Base-by-base conservation (phyloP, 208 protist species). In the Trypanosoma brucei region DNA sequence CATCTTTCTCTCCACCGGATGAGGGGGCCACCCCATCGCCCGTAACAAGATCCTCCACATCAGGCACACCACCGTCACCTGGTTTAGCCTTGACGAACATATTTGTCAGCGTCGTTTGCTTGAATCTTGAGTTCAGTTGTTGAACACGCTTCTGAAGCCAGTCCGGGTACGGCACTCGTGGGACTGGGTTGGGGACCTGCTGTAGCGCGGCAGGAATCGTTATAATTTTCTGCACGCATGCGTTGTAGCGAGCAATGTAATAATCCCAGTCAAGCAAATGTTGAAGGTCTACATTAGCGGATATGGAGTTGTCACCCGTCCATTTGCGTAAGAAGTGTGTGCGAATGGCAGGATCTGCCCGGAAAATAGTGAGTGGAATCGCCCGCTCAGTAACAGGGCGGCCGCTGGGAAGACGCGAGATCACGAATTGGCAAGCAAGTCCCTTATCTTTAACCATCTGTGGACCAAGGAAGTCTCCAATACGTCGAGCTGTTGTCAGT, bases 251-350 rank as follows among this genome's bases (percentile, higher is more conserved):
- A 3, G 90, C 81, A 1, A 93, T 98, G 88, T 99, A 99, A 85
- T 99, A 99, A 64, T 99, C 91, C 98, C 99, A 99, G 79, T 99
- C 99, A 9, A 99, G 77, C 33, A 99, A 78, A 44, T 83, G 60
- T 53, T 88, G 81, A 30, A 99, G 65, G 71, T 98, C 85, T 40
- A 84, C 49, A 31, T 83, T 69, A 1, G 45, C 42, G 30, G 83
- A 68, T 6, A 95, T 57, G 5, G 84, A 65, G 22, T 75, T 75
- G 68, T 95, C 90, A 11, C 85, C 81, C 2, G 87, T 96, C 98
- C 98, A 99, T 66, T 98, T 98, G 34, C 81, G 83, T 37, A 99
- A 70, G 63, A 98, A 99, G 63, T 93, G 89, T 5, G 70, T 79
- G 40, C 92, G 82, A 9, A 95, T 48, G 8, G 72, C 70, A n/a